Base-by-base conservation (phyloP, 164 flowering plant genomes). In the Tetracentron sinense region DNA sequence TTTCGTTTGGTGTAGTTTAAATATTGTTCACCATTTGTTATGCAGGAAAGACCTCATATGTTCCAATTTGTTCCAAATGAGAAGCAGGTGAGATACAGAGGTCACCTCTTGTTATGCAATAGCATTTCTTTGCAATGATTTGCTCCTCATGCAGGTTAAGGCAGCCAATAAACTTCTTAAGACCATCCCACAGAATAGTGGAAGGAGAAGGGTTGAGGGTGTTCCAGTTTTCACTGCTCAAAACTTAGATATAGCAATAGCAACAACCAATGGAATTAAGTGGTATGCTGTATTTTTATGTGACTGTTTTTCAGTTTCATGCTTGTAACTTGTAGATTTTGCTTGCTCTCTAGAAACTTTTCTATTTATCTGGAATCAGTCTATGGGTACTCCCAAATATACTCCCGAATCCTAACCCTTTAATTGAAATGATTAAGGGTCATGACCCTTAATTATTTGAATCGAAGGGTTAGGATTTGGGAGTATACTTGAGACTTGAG, bases 211-310 rank as follows among this genome's bases (percentile, higher is more conserved):
- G 58, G 72, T 94, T 54, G 81, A 85, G 42, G 98, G 98, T 22
- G 96, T 94, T 75, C 98, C 97, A 47, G 97, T 94, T 38, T 94
- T 94, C 72, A 79, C 89, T 66, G 92, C 98, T 63, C 86, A 86
- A 61, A 94, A 94, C 77, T 81, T 94, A 51, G 96, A 90, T 70
- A 89, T 94, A 75, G 97, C 97, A 20, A 90, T 90, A 67, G 91
- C 97, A 56, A 87, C 97, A 28, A 59, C 75, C 19, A 86, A 86
- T 69, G 98, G 97, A 57, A 82, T 90, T 63, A 94, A 90, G 70
- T 85, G 98, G 98, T 93, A 56, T 55, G 80, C 65, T 51, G 17
- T 62, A 15, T 35, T 50, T 6, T n/a, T 26, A 14, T 28, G 16
- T 33, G 25, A 20, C 26, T 14, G 22, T 65, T 23, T n/a, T 60